These are phyloP conservation scores for Bauhinia variegata DNA, from an alignment of 306 rosid species.

Conservation along the genomic window DNA sequence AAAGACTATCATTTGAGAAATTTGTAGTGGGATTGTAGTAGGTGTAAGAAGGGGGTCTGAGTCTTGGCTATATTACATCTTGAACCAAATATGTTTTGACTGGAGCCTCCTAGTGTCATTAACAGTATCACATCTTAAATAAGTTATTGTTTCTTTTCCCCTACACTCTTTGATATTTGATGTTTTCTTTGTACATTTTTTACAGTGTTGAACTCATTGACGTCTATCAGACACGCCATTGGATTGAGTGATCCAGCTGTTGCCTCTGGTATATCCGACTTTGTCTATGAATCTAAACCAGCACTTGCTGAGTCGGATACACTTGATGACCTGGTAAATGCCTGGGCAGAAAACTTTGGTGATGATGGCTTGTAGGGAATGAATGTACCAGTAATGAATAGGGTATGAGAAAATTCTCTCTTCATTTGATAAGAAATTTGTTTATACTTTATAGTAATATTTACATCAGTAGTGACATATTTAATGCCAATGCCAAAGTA, in stretches of 20 bases:
- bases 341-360: slow-evolving; percentile 98
- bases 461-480: not conserved
- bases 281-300: slow-evolving; percentile 83
- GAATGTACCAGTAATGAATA: slow-evolving; percentile 87
- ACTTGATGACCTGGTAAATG: slow-evolving; percentile 96
- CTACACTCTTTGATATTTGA: too few species aligned
- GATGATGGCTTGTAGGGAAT: slow-evolving; percentile 94
- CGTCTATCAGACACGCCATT: slow-evolving; percentile 77
- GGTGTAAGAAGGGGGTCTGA: too few species aligned
- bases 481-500: not conserved
- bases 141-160: not conserved
- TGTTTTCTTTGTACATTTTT: slow-evolving; percentile 28
- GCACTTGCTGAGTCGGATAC: slow-evolving; percentile 64
- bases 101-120: not conserved
- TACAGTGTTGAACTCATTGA: slow-evolving; percentile 88
- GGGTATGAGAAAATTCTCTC: slow-evolving; percentile 55
- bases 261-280: slow-evolving; percentile 96
- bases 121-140: slow-evolving; percentile 17
- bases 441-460: slow-evolving; percentile 4
- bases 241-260: slow-evolving; percentile 98
- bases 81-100: too few species aligned
- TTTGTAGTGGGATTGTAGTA: too few species aligned
- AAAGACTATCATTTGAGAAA: too few species aligned
- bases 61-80: too few species aligned
- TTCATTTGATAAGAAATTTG: slow-evolving; percentile 15